phyloP scores from a whole-genome alignment of 305 asterid species.

The Fraxinus platypoda region DNA sequence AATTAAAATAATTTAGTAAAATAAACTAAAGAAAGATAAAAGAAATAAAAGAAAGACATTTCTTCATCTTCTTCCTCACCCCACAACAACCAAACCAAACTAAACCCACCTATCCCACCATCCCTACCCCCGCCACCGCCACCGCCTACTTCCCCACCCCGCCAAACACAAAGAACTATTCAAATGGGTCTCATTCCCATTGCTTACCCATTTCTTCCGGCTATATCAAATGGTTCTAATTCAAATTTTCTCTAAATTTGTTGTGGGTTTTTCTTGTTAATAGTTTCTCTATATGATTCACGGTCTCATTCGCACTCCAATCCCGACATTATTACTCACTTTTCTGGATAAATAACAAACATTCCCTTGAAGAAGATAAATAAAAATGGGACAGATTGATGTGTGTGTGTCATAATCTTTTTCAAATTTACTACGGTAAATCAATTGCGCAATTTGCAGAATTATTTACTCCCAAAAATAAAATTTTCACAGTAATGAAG shows the following conservation, averaged over 20 bases:
- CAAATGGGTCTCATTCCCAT: neutral
- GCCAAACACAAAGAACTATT: neutral
- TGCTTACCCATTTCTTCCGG: neutral
- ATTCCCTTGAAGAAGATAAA: neutral
- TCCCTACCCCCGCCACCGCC: neutral
- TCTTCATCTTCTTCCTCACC: neutral
- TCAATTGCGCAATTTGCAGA: neutral
- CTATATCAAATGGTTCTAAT: neutral
- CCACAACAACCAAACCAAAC: neutral
- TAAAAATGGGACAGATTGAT: neutral
- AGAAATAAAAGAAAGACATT: too few species aligned
- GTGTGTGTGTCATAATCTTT: neutral
- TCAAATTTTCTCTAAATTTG: neutral
- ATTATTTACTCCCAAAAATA: neutral
- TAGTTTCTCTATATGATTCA: neutral
- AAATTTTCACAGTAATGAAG: neutral
- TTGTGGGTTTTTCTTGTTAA: neutral
- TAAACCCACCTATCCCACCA: neutral
- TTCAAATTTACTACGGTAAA: neutral
- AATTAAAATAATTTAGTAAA: too few species aligned
- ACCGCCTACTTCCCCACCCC: neutral
- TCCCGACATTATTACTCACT: neutral
- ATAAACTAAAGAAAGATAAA: neutral
- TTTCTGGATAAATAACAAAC: neutral
- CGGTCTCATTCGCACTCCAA: neutral